Evolutionary conservation across 208 protist genomes (phyloP).

Genomic region (Leishmania turanica): DNA sequence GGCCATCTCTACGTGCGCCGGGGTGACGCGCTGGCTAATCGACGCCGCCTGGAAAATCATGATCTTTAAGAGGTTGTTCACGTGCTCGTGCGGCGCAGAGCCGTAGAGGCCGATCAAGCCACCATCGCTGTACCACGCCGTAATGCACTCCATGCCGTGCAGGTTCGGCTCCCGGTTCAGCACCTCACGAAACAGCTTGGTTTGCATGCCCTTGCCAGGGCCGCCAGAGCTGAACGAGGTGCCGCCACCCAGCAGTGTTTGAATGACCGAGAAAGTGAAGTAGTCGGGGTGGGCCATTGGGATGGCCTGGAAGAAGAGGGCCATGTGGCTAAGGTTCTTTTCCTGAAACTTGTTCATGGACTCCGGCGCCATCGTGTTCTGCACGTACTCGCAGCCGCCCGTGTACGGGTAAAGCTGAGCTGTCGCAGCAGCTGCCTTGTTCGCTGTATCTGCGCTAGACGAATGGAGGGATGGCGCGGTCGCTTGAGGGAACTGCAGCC

Average conservation of each 20-base stretch:
- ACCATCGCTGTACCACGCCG: conserved; percentile 90
- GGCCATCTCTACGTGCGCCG: conserved; percentile 85
- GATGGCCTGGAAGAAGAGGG: conserved; percentile 85
- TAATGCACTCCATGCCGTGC: conserved; percentile 90
- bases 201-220: conserved; percentile 94
- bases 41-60: conserved; percentile 81
- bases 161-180: conserved; percentile 75
- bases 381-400: conserved; percentile 66
- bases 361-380: conserved; percentile 87
- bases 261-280: conserved; percentile 89
- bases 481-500: conserved; percentile 53
- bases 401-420: conserved; percentile 60
- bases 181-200: conserved; percentile 91
- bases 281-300: conserved; percentile 86
- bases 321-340: conserved; percentile 90
- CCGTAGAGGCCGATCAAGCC: conserved; percentile 91
- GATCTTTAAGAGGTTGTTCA: conserved; percentile 60
- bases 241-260: conserved; percentile 88
- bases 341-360: conserved; percentile 93
- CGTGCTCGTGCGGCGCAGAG: conserved; percentile 79
- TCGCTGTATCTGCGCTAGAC: neutral
- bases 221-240: conserved; percentile 92
- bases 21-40: conserved; percentile 79
- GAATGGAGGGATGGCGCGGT: neutral
- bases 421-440: neutral